Base-by-base conservation (phyloP, 148 eudicot species). In the Fallopia convolvulus region DNA sequence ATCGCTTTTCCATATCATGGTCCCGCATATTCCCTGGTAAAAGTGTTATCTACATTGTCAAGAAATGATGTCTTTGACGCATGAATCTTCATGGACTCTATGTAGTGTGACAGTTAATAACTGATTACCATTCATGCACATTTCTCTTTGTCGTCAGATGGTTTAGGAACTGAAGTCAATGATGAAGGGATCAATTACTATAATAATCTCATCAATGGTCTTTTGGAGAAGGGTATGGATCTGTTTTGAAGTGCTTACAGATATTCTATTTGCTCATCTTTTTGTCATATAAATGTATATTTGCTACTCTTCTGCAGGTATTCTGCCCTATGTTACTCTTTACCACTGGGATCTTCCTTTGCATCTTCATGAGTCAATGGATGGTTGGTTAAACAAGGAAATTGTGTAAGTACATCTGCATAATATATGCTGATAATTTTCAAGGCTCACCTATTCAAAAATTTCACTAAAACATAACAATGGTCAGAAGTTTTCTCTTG, bases 311-410 rank as follows among this genome's bases (percentile, higher is more conserved):
- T 48, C 79, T 83, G 76, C 86, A 92, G 94, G 93, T 79, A 87
- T 92, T 78, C 83, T 85, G 80, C 97, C 97, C 56, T 92, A 75
- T 83, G 86, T 80, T 48, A 92, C 97, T 74, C 81, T 90, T 76
- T 90, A 89, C 79, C 97, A 92, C 78, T 92, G 97, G 97, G 97
- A 92, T 87, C 91, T 92, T 84, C 97, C 97, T 56, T 82, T 86
- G 68, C 84, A 87, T 82, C 94, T 92, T 82, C 79, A 88, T 56
- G 88, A 92, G 82, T 80, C 89, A n/a, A 83, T 87, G 56, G 97
- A 85, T 76, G 94, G 97, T 63, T 92, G 97, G 94, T 74, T 86
- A 79, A 85, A 82, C 82, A 82, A 86, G 83, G 82, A 90, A 73
- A 82, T 90, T 65, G 94, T 83, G 94, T 92, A 84, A 88, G 94